Evolutionary conservation across 306 rosid genomes (phyloP).

Genomic region (Acmispon strigosus): DNA sequence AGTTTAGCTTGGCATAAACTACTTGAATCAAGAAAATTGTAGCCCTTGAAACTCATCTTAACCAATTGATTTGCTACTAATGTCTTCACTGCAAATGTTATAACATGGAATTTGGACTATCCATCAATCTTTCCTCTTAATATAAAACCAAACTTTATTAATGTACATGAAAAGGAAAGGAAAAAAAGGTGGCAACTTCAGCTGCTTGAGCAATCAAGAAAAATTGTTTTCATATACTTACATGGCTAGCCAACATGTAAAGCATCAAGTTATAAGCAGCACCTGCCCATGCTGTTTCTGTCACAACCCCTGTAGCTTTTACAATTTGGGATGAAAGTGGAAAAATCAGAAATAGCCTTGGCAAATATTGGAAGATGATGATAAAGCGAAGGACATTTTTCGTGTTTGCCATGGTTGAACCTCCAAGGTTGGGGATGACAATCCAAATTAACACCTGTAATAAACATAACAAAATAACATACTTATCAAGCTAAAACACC

Average conservation of each 20-base stretch:
- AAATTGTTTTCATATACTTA: conserved; percentile 24
- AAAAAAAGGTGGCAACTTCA: too few relatives aligned
- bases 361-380: conserved; percentile 66
- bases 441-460: conserved; percentile 72
- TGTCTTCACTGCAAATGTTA: too few relatives aligned
- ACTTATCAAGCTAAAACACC: background rate
- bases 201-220: too few relatives aligned
- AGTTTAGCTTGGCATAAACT: background rate
- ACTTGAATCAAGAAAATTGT: background rate
- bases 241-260: conserved; percentile 91
- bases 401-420: conserved; percentile 67
- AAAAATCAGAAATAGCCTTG: conserved; percentile 69
- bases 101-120: too few relatives aligned
- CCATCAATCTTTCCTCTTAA: too few relatives aligned
- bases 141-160: too few relatives aligned
- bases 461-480: background rate
- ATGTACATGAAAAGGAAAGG: too few relatives aligned
- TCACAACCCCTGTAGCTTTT: conserved; percentile 71
- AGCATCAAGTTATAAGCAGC: conserved; percentile 87
- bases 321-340: conserved; percentile 77
- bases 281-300: conserved; percentile 86
- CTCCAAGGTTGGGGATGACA: conserved; percentile 63
- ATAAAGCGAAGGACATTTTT: conserved; percentile 63
- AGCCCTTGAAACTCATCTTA: background rate
- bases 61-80: background rate